Evolutionary conservation across 352 stramenopile genomes (phyloP), one percentile per base, ranked within the genome.

Genomic region (Phytophthora palmivora): DNA sequence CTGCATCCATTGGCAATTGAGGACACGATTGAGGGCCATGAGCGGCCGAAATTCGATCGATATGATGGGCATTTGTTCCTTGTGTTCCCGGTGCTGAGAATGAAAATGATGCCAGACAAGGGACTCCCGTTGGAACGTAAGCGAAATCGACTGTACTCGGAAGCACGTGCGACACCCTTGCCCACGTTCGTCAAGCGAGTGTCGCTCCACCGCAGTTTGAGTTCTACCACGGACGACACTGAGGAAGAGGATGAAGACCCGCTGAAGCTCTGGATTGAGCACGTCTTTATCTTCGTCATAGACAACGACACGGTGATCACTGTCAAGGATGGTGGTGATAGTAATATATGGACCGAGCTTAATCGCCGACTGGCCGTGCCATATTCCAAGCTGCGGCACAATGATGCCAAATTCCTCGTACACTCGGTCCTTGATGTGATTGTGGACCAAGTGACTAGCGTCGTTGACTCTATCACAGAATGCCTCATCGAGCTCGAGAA

Each of bases 311-410:
- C 88, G 28, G 74, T 96, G 34, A 92, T 96, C 49, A 95, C 87
- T 4, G 87, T 95, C 46, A 94, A 92, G 39, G 78, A 91, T 53
- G 84, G 75, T 26, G 76, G 73, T 16, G 68, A 74, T 21, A 87
- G 68, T 63, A 73, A 88, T 55, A 92, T 91, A 53, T 94, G 82
- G 86, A 70, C 69, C 6, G 78, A 90, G 47, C 57, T 97, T 5
- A 92, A 84, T 21, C 71, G 82, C 3, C 78, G 89, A 6, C 58
- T 97, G 11, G 82, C 82, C 10, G 84, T 93, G 26, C 77, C 82
- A 36, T 96, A 95, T 70, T 96, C 89, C n/a, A 97, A 96, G 58
- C 65, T 97, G 28, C 82, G 89, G 9, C 86, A 96, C 61, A 95
- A 95, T 55, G 82, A 91, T 50, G 88, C 87, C 41, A 92, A 95